Base-by-base conservation (phyloP, 805 yeast genomes). In the Kluyveromyces aestuarii region DNA sequence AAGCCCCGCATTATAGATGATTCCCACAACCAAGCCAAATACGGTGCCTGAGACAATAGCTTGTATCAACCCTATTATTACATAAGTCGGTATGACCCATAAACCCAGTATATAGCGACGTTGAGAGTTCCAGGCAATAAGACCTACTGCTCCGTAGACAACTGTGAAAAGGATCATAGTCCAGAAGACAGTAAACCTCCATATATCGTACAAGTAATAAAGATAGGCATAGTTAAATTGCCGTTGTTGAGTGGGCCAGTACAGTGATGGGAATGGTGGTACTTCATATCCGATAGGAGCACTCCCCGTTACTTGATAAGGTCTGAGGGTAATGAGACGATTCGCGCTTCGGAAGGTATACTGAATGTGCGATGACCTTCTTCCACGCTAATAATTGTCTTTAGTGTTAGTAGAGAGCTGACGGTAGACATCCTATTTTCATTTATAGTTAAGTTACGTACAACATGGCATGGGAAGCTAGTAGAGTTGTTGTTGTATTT, bases 141-240 rank as follows among this genome's bases (percentile, higher is more conserved):
- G 40, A 0, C 93, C 95, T 0, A 90, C 83, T 0, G 77, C 69
- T 1, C 72, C 60, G 63, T 88, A 87, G 50, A 86, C 75, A 1
- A 74, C 79, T 1, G 72, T 71, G 62, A 79, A 83, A 54, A 87
- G 68, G 8, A 89, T 81, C 43, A 91, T 56, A 13, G 84, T 75
- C 98, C 99, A 91, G 56, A 69, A 75, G 9, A 87, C 72, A 0
- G 96, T 87, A 72, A 87, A 91, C 54, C 66, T 68, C 93, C 96
- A 90, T 14, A 91, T 79, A 57, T 88, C 96, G 16, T 62, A 54
- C 1, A 81, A 68, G 57, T 80, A 77, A 67, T 87, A 91, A 5
- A 91, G 75, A 54, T 75, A 80, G 36, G 88, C 74, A 6, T 73
- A 58, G 2, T 60, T 49, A 49, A 63, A 69, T 37, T 53, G 58